Base-by-base conservation (phyloP, 1,139 yeast genomes). In the Saccharomyces hybrid region DNA sequence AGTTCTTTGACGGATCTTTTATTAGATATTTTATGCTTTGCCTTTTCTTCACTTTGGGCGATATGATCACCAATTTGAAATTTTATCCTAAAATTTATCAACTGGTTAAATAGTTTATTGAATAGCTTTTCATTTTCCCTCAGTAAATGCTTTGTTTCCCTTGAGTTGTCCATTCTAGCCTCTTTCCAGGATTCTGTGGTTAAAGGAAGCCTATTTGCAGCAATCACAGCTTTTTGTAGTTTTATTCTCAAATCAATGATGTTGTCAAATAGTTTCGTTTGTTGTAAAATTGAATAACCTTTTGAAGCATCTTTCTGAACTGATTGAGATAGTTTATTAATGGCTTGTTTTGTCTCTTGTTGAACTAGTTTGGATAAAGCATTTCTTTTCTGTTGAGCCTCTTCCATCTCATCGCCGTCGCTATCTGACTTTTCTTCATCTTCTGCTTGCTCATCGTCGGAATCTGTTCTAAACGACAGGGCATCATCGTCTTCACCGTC, bases 221-320 rank as follows among this genome's bases (percentile, higher is more conserved):
- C 76, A 14, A 78, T 76, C 49, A 91, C 64, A 1, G 95, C 87
- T 66, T 89, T 90, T 68, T 95, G 99, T 25, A 89, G 66, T 64
- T 87, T 88, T 65, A 95, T 88, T 67, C 99, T 81, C 11, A 84
- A 68, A 62, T 93, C 98, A 27, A 95, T 76, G 48, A 89, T 76
- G 19, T 79, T 78, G 62, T 95, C 99, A 67, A 87, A 91, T 23
- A 83, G 68, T 55, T 79, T 78, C 63, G 86, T 82, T 67, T 95
- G 99, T 53, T 83, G 80, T 53, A 84, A 72, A 8, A 93, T 84
- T 1, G 96, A 84, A 65, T 78, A 83, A 1, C 99, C 99, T 68
- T 91, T 93, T 46, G 85, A 73, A 0, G 96, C 88, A 68, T 93
- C 98, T n/a, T 78, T 76, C 54, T 83, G 81, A 1, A 86, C 82